Base-by-base conservation (phyloP, 495 filamentous ascomycete genomes). In the Cercophora sp. region DNA sequence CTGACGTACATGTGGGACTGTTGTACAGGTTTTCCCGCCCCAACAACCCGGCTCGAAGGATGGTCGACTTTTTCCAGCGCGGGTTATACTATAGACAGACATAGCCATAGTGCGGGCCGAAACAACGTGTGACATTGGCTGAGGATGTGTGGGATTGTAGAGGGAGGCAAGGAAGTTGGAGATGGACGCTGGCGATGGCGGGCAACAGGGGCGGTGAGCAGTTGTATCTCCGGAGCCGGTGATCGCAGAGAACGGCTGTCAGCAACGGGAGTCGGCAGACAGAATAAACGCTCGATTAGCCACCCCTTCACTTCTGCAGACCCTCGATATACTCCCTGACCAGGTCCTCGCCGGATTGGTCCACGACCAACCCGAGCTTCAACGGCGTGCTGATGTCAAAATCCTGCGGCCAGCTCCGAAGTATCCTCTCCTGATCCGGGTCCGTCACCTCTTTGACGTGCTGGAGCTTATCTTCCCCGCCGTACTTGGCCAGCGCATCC, bases 351-450 rank as follows among this genome's bases (percentile, higher is more conserved):
- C 40, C 64, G 15, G 47, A 51, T 19, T 58, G 42, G 68, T 89
- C 86, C 42, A 72, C 71, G 26, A 69, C 65, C 62, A 89, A 79
- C 8, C 85, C 86, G 66, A 89, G 55, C 42, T 63, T 61, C 62
- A 80, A 60, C 32, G 85, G 76, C 57, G 76, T 73, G 11, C 65
- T 72, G 47, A 76, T 81, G 57, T 88, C 81, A 63, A 89, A 83
- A 51, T 79, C 75, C 51, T 81, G 77, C 29, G 85, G 79, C 88
- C 88, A 91, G 47, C 82, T 82, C 56, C 85, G 77, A 65, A 93
- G 72, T 52, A 93, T 87, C 57, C 73, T 75, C 70, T 89, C 85
- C 45, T 84, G 75, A 29, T 70, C 76, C 47, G 79, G 74, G 65
- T 90, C 82, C 60, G 76, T 79, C 68, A 79, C 77, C 66, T 89